Base-by-base conservation (phyloP, 129 eudicot species). In the Flaveria sonorensis region DNA sequence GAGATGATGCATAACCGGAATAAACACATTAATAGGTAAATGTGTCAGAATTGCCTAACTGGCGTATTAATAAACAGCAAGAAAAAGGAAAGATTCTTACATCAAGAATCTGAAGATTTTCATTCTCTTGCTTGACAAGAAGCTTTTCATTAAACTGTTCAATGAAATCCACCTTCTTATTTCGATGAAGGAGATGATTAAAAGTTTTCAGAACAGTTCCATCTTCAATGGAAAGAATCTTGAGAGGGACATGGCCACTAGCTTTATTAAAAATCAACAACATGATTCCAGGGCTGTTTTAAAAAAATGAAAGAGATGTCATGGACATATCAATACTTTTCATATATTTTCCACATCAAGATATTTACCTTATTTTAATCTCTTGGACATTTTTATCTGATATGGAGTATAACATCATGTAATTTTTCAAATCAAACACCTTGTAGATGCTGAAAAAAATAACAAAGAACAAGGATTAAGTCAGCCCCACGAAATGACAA, bases 81-180 rank as follows among this genome's bases (percentile, higher is more conserved):
- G 48, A 10, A 10, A 30, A 59, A 59, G 30, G 40, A 23, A 23
- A 60, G 12, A 70, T 66, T 10, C 94, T 82, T 81, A 93, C 98
- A 79, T 93, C 98, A 47, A 85, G 85, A 85, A 93, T 93, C 83
- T 93, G 98, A 42, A 93, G 95, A 82, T 93, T 93, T 80, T 90
- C 97, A 28, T 93, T 89, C 73, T 93, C 98, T 79, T 93, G 98
- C 87, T 93, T 93, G 81, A 93, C 98, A 61, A 93, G 98, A 83
- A 93, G 98, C 92, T 93, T 93, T 70, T 93, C 98, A 50, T 92
- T 92, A 70, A 92, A 92, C 73, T 90, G 98, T 82, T 92, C 98
- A n/a, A 92, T 92, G 81, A 93, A 93, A 83, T 93, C 98, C 73
- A 93, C 96, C 83, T 93, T 93, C 84, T 88, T 93, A 76, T 88